These are phyloP conservation scores for Heliocybe sulcata DNA, from an alignment of 1,284 basidiomycete species.

Conservation along the genomic window DNA sequence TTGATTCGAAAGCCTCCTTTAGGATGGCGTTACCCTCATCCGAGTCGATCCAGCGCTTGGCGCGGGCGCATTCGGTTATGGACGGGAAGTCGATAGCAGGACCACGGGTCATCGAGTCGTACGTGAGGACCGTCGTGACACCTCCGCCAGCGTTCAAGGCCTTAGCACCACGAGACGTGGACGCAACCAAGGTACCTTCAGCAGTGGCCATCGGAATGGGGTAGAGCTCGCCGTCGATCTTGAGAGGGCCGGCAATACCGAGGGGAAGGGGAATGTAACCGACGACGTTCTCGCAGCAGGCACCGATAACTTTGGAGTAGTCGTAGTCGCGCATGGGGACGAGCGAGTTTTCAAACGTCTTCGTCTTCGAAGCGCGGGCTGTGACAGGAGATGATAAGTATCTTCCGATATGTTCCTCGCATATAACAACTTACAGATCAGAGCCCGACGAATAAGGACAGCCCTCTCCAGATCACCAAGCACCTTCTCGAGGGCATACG, in stretches of 20 bases:
- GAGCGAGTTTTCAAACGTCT: conserved; percentile 80
- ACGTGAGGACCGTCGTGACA: conserved; percentile 88
- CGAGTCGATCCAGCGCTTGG: conserved; percentile 87
- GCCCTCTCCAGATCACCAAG: conserved; percentile 85
- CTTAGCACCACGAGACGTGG: conserved; percentile 96
- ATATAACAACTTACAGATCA: conserved; percentile 73
- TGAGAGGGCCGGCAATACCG: conserved; percentile 94
- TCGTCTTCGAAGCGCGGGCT: conserved; percentile 84
- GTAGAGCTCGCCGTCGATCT: conserved; percentile 79
- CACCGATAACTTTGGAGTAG: conserved; percentile 91
- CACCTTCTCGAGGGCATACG: conserved; percentile 93
- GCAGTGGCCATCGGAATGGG: conserved; percentile 99
- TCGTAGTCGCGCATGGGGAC: conserved; percentile 88
- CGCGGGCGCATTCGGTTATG: conserved; percentile 73
- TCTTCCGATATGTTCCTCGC: neutral
- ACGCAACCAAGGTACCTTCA: conserved; percentile 97
- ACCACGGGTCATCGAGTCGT: conserved; percentile 97
- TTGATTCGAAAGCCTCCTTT: conserved; percentile 89
- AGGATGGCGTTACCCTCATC: conserved; percentile 75
- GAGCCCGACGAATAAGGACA: conserved; percentile 80
- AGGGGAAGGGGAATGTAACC: conserved; percentile 96
- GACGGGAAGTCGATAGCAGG: conserved; percentile 96
- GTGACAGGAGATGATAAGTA: conserved; percentile 11
- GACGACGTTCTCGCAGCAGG: conserved; percentile 99
- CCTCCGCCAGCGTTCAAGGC: conserved; percentile 95